Conservation (phyloP, 768 basidiomycete species). For the Lactarius evosmus region DNA sequence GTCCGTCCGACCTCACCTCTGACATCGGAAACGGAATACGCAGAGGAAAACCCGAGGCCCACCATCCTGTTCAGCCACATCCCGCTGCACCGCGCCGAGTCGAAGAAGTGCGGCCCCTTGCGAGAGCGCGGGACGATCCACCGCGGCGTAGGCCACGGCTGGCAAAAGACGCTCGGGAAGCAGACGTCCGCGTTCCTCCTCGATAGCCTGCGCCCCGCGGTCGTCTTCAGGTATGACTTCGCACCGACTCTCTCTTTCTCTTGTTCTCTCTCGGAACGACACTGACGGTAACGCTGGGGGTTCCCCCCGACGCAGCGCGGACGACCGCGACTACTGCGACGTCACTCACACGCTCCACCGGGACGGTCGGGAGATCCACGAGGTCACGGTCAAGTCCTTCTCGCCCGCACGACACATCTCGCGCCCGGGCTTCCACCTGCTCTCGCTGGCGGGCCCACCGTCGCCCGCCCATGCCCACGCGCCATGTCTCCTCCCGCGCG, state of each 20-base stretch:
- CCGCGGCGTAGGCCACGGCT: slow-evolving; percentile 75
- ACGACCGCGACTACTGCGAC: slow-evolving; percentile 92
- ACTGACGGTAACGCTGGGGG: not conserved
- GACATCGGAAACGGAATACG: slow-evolving; percentile 31
- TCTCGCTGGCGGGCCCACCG: slow-evolving; percentile 52
- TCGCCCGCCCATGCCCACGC: slow-evolving; percentile 53
- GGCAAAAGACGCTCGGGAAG: slow-evolving; percentile 79
- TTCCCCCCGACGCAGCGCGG: slow-evolving; percentile 55
- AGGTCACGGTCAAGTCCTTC: slow-evolving; percentile 88
- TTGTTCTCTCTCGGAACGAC: not conserved
- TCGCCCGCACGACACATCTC: slow-evolving; percentile 69
- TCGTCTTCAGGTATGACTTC: slow-evolving; percentile 63
- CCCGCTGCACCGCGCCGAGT: slow-evolving; percentile 73
- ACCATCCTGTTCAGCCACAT: slow-evolving; percentile 81
- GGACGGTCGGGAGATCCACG: slow-evolving; percentile 45
- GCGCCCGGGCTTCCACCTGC: slow-evolving; percentile 80
- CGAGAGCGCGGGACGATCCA: slow-evolving; percentile 71
- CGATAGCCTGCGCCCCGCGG: slow-evolving; percentile 56
- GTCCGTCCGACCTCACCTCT: not conserved
- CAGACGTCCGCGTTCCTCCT: slow-evolving; percentile 74
- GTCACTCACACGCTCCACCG: slow-evolving; percentile 48
- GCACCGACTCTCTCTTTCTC: not conserved
- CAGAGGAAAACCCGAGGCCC: slow-evolving; percentile 38
- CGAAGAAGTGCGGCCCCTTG: slow-evolving; percentile 70
- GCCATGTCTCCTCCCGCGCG: slow-evolving; percentile 80